Evolutionary conservation across 2,329 filamentous ascomycete genomes (phyloP), one percentile per base, ranked within the genome.

Genomic region (Leptographium wingfieldii): DNA sequence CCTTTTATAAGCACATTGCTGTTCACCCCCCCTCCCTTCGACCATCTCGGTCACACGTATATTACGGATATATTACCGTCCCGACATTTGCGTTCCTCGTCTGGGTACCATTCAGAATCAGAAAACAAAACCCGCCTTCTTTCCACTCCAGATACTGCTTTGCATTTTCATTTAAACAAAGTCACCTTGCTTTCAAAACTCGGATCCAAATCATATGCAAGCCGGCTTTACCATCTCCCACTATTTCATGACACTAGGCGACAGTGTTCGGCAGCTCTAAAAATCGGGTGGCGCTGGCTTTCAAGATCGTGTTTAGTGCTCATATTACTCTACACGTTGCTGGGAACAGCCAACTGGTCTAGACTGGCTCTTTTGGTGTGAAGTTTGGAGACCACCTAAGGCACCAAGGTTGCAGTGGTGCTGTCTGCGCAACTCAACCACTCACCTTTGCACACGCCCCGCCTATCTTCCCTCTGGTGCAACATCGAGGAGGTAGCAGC

Each of bases 61-160:
- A 59, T 51, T 40, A 25, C 43, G 19, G 43, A 55, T 54, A 56
- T 51, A 52, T 35, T 61, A 61, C 59, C 57, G 57, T 59, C 40
- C 35, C 33, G 48, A 51, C 25, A 22, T 12, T 43, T 54, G 55
- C 55, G 46, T 55, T 53, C 29, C 38, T 57, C 22, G 35, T 35
- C 51, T 35, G 49, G 51, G 40, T 33, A 48, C 27, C 14, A 57
- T 40, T 48, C 31, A 27, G 2, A 14, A 48, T 31, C 29, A 49
- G 40, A n/a, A 25, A 60, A 60, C 58, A 62, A 62, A 62, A 60
- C 27, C 55, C 55, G 35, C 55, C 58, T 25, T 31, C 43, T 11
- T 48, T 58, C 60, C 60, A 56, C 60, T 46, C 54, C 29, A 35
- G 31, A 52, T 14, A 27, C 22, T 27, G 25, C 49, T 52, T 22